phyloP scores from a whole-genome alignment of 129 eudicot genomes.

The Flaveria ramosissima region DNA sequence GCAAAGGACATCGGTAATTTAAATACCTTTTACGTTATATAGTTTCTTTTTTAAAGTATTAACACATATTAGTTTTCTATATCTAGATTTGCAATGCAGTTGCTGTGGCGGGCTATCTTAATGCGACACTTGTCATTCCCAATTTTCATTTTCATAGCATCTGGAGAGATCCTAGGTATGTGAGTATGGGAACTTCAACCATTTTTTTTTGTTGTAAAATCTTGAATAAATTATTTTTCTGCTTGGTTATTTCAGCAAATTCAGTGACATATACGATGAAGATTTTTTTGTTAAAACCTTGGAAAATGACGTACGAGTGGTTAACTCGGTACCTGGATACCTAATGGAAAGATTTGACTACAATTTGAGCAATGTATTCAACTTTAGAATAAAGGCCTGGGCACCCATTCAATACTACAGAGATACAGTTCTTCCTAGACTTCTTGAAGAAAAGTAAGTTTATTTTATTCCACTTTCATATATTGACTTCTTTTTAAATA shows the following conservation, averaged over 20 bases:
- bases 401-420: slow-evolving; percentile 69
- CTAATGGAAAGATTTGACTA: slow-evolving; percentile 94
- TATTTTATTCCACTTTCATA: not conserved
- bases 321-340: slow-evolving; percentile 70
- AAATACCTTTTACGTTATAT: not conserved
- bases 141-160: slow-evolving; percentile 96
- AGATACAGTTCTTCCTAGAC: slow-evolving; percentile 88
- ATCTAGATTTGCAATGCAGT: slow-evolving; percentile 95
- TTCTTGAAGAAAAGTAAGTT: slow-evolving; percentile 91
- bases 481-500: not conserved
- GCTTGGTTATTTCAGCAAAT: slow-evolving; percentile 66
- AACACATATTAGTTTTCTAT: slow-evolving; percentile 15
- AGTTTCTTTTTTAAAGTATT: not conserved
- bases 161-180: slow-evolving; percentile 97
- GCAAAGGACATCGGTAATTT: slow-evolving; percentile 83
- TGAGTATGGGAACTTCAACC: slow-evolving; percentile 1
- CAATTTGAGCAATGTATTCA: slow-evolving; percentile 81
- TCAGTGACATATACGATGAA: slow-evolving; percentile 82
- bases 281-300: slow-evolving; percentile 63
- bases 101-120: slow-evolving; percentile 99
- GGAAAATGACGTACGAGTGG: slow-evolving; percentile 79
- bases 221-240: slow-evolving; percentile 21
- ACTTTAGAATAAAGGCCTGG: slow-evolving; percentile 94
- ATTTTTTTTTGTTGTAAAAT: not conserved
- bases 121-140: slow-evolving; percentile 95